Conservation (phyloP, 2,329 filamentous ascomycete genomes). For the Claviceps monticola region DNA sequence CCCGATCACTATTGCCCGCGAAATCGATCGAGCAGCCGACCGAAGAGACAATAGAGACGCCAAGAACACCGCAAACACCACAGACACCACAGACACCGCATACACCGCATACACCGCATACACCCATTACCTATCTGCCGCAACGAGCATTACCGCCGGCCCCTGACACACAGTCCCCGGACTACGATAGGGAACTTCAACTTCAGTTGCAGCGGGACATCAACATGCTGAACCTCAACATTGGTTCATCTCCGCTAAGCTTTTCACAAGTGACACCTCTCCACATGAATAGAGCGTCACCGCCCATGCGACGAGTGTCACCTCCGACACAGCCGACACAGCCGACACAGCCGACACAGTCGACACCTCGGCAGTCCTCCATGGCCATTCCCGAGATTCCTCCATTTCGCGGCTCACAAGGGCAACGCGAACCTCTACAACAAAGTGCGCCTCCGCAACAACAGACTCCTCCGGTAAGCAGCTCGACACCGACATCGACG, state of each 20-base stretch:
- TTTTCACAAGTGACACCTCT: conserved; percentile 1
- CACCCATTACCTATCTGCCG: conserved; percentile 24
- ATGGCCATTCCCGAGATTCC: conserved; percentile 41
- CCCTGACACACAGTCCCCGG: conserved; percentile 36
- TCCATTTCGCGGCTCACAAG: conserved; percentile 31
- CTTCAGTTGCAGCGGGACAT: conserved; percentile 52
- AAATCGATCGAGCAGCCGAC: conserved; percentile 18
- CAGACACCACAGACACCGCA: conserved; percentile 32
- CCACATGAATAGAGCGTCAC: conserved; percentile 8
- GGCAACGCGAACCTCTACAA: conserved; percentile 17
- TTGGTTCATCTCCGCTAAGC: conserved; percentile 2
- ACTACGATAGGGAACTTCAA: conserved; percentile 47
- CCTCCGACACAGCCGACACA: conserved; percentile 11
- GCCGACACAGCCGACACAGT: too few relatives aligned
- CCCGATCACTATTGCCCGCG: conserved; percentile 45
- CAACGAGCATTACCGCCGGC: conserved; percentile 32
- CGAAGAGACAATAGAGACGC: conserved; percentile 29
- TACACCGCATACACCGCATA: conserved; percentile 43
- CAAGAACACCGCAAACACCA: conserved; percentile 29
- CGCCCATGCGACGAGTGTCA: conserved; percentile 7
- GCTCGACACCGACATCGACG: conserved; percentile 11
- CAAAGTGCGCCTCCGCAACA: conserved; percentile 13
- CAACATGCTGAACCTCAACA: conserved; percentile 36
- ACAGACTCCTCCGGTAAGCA: conserved; percentile 4
- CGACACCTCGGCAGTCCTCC: conserved; percentile 22